Conservation (phyloP, 148 eudicot genomes). For the Cornus suecica region DNA sequence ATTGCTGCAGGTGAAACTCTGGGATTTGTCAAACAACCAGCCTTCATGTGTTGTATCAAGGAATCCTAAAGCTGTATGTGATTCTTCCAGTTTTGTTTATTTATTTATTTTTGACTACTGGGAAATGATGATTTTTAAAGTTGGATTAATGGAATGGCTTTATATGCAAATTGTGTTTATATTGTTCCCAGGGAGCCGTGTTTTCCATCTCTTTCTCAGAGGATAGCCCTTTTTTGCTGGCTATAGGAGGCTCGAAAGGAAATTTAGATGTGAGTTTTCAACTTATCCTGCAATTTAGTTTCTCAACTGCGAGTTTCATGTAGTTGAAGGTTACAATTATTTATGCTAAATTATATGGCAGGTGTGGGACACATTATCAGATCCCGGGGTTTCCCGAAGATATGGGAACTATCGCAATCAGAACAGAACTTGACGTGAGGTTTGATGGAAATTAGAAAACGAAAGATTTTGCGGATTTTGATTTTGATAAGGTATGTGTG, state of each 20-base stretch:
- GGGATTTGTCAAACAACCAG: conserved; percentile 75
- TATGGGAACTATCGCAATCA: conserved; percentile 27
- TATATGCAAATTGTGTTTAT: background rate
- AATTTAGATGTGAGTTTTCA: conserved; percentile 67
- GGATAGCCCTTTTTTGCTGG: conserved; percentile 69
- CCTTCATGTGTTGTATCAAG: conserved; percentile 71
- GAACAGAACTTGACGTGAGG: conserved; percentile 8
- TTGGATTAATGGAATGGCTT: background rate
- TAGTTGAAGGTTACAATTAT: background rate
- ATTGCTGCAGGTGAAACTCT: conserved; percentile 54
- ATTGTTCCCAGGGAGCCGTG: conserved; percentile 68
- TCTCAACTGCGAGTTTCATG: background rate
- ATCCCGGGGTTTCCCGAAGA: conserved; percentile 49
- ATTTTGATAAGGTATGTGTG: background rate
- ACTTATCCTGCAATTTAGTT: background rate
- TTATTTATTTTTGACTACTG: background rate
- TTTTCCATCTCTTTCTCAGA: conserved; percentile 78
- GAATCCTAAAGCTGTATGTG: conserved; percentile 82
- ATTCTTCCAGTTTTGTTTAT: background rate
- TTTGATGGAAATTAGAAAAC: background rate
- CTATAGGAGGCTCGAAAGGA: conserved; percentile 91
- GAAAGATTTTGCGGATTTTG: background rate
- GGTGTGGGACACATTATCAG: conserved; percentile 78
- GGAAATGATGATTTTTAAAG: background rate
- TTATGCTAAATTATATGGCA: conserved; percentile 21